Conservation (phyloP, 2,329 filamentous ascomycete genomes). For the Xylaria sp. region DNA sequence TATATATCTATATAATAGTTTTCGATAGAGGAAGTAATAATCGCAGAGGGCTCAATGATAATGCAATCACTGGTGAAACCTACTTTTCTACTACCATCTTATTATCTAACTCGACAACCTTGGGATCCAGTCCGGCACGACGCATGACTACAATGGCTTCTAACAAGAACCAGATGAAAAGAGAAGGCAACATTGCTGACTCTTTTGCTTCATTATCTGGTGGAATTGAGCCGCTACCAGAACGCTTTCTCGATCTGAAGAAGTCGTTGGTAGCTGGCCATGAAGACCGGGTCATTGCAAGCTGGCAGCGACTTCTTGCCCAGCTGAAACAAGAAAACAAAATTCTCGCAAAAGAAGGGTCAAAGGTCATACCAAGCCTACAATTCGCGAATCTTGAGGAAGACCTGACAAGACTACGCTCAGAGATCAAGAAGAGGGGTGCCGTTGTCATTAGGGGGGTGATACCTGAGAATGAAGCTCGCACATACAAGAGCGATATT, state of each 20-base stretch:
- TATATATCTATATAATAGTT: conserved; percentile 1
- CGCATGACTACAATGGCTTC: conserved; percentile 32
- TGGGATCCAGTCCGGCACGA: conserved; percentile 18
- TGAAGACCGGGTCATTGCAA: conserved; percentile 57
- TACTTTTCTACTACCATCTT: background rate
- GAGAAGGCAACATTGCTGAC: conserved; percentile 71
- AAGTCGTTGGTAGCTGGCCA: conserved; percentile 60
- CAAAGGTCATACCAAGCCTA: conserved; percentile 63
- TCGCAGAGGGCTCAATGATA: background rate
- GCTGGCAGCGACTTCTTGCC: conserved; percentile 61
- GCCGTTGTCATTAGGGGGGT: conserved; percentile 73
- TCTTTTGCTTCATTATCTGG: conserved; percentile 69
- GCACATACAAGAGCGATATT: conserved; percentile 71
- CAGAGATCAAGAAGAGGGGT: conserved; percentile 69
- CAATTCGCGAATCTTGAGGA: conserved; percentile 57
- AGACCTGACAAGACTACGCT: conserved; percentile 50
- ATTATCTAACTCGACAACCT: conserved; percentile 17
- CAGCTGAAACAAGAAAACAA: conserved; percentile 60
- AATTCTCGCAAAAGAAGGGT: conserved; percentile 55
- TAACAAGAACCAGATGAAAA: conserved; percentile 51
- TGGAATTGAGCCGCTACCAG: conserved; percentile 57
- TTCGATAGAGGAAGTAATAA: background rate
- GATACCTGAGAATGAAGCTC: conserved; percentile 69
- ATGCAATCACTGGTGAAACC: background rate
- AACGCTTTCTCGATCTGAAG: conserved; percentile 67